Base-by-base conservation (phyloP, 306 rosid species). In the Prinsepia uniflora region DNA sequence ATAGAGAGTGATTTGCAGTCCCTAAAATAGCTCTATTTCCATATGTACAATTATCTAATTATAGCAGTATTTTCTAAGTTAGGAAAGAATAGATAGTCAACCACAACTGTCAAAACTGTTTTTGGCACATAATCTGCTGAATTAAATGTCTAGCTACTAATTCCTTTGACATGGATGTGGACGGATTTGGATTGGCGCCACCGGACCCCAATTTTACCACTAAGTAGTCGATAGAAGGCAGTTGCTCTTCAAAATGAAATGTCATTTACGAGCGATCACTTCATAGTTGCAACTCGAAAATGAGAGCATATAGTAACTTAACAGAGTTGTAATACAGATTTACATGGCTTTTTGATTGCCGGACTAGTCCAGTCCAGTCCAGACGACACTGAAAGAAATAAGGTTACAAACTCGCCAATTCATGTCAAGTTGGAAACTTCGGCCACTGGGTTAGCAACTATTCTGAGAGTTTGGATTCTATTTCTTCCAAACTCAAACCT, bases 401-500 rank as follows among this genome's bases (percentile, higher is more conserved):
- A 7, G 44, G 9, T 9, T 10, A 65, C 70, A 73, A 53, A 48
- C 15, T 69, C 36, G 15, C 20, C 63, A 39, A 64, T 30, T 55
- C 54, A 42, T 46, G 55, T 40, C 65, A 44, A 10, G 42, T 40
- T 10, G 15, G 60, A 30, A 73, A 54, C 63, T 52, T 76, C 30
- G 47, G 41, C 24, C 19, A 36, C 5, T 46, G 58, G 13, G 9
- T 36, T 40, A 5, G 50, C 36, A 44, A 48, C 89, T 83, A 90
- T 77, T 94, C 86, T 84, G 81, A 86, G 88, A 94, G 77, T 80
- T 89, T 87, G 82, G 97, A 82, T 78, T 94, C 95, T 68, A 94
- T 91, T 4, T 94, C 99, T 79, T 94, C 99, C 84, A 91, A 76
- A 79, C 92, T 94, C 86, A 94, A 79, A 65, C 99, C 99, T 82